Evolutionary conservation across 352 stramenopile genomes (phyloP).

Genomic region (Globisporangium cylindrosporum): DNA sequence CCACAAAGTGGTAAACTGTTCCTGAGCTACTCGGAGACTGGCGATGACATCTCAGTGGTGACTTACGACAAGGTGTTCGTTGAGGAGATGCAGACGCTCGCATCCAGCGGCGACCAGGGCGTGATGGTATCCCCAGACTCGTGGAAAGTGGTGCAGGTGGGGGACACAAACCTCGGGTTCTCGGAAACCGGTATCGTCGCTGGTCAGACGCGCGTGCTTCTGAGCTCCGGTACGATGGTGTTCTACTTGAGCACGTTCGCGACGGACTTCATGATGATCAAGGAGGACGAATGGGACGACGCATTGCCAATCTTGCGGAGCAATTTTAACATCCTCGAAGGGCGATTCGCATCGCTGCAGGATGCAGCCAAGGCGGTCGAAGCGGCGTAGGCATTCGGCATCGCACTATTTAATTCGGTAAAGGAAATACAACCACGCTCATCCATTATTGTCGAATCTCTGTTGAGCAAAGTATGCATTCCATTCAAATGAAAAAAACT

Average conservation of each 20-base stretch:
- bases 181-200: constrained; percentile 60
- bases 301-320: constrained; percentile 39
- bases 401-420: background rate
- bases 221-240: constrained; percentile 55
- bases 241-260: constrained; percentile 73
- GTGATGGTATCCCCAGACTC: constrained; percentile 59
- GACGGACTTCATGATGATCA: constrained; percentile 73
- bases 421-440: background rate
- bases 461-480: background rate
- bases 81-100: constrained; percentile 31
- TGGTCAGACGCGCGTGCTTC: constrained; percentile 55
- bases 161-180: constrained; percentile 58
- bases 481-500: background rate
- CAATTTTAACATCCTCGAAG: constrained; percentile 47
- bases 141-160: constrained; percentile 67
- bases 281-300: constrained; percentile 65
- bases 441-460: background rate
- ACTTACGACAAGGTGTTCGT: constrained; percentile 49
- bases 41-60: constrained; percentile 54
- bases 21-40: constrained; percentile 60
- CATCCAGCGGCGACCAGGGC: constrained; percentile 33
- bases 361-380: background rate
- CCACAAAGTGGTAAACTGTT: constrained; percentile 29
- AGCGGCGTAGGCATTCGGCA: background rate
- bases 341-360: constrained; percentile 35